Evolutionary conservation across 306 rosid genomes (phyloP).

Genomic region (Canavalia gladiata): DNA sequence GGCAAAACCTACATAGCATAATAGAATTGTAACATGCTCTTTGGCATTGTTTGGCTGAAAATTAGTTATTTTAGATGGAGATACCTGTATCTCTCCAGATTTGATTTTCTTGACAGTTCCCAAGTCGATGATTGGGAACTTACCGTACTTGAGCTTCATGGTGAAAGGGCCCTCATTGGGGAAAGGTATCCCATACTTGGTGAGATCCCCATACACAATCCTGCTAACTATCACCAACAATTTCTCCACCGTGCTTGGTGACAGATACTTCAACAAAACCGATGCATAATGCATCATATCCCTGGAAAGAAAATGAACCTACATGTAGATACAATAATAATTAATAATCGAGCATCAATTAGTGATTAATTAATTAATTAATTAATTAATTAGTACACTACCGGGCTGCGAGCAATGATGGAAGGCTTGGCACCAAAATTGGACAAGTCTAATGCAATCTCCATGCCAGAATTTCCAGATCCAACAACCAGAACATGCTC

Average conservation of each 20-base stretch:
- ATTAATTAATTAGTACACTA: constrained; percentile 7
- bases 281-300: constrained; percentile 59
- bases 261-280: constrained; percentile 51
- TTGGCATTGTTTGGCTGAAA: no score
- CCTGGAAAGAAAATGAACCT: constrained; percentile 74
- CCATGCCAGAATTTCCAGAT: constrained; percentile 87
- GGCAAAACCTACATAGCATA: constrained; percentile 55
- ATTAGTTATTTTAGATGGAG: not conserved
- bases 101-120: constrained; percentile 68
- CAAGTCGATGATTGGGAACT: constrained; percentile 67
- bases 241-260: constrained; percentile 57
- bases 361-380: no score
- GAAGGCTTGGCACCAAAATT: constrained; percentile 69
- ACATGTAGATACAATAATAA: not conserved
- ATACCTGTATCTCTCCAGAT: constrained; percentile 69
- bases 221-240: constrained; percentile 58
- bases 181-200: constrained; percentile 60
- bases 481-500: constrained; percentile 76
- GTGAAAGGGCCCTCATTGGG: constrained; percentile 73
- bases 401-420: constrained; percentile 74
- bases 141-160: constrained; percentile 70
- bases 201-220: constrained; percentile 62
- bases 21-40: no score
- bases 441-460: constrained; percentile 69
- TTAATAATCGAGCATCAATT: no score